phyloP scores from a whole-genome alignment of 2,329 filamentous ascomycete genomes.

The Cladorrhinum sp. region DNA sequence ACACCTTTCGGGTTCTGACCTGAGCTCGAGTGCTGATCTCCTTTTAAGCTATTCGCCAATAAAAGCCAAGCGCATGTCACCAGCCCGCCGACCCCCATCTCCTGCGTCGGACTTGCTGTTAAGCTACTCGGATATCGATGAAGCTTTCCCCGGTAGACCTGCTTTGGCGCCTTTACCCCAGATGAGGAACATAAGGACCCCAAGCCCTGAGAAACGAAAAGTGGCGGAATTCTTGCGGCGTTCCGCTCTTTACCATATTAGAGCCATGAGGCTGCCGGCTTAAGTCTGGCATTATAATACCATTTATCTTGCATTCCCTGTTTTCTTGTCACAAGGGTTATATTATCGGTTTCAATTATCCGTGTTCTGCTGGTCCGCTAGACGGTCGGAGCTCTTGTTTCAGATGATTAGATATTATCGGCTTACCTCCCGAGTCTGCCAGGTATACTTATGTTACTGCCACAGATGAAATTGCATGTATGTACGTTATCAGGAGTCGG shows the following conservation, averaged over 20 bases:
- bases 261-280: constrained; percentile 3
- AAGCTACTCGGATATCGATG: background rate
- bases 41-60: constrained; percentile 14
- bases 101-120: constrained; percentile 8
- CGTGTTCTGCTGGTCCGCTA: background rate
- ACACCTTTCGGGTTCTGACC: constrained; percentile 7
- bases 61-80: constrained; percentile 3
- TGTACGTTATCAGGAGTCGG: background rate
- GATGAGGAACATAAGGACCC: constrained; percentile 1
- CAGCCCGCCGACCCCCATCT: background rate
- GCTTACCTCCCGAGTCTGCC: background rate
- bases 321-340: background rate
- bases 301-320: background rate
- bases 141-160: background rate
- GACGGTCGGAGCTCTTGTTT: background rate
- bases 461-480: background rate
- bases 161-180: constrained; percentile 13
- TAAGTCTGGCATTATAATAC: background rate
- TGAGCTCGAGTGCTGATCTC: constrained; percentile 8
- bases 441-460: background rate
- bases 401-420: background rate
- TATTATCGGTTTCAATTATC: background rate
- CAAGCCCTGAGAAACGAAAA: constrained; percentile 5
- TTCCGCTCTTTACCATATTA: constrained; percentile 18
- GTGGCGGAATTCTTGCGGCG: constrained; percentile 23